Percentiles rank a stretch among this genome's conserved stretches.
These are phyloP conservation scores for Saturnispora dispora DNA, from an alignment of 805 yeast species.

Conservation along the genomic window DNA sequence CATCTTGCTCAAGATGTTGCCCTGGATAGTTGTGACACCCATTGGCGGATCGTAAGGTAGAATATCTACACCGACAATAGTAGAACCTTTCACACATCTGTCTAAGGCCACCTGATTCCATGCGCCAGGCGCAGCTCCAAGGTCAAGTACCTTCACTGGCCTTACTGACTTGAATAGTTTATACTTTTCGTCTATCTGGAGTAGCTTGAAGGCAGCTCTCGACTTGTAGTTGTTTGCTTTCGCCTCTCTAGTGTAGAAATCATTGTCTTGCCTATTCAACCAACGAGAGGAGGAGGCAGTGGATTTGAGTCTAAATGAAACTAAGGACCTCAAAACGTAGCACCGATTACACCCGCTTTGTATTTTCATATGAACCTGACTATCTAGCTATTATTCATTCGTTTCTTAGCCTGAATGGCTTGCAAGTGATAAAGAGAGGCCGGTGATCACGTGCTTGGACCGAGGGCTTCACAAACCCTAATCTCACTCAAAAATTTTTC, in stretches of 20 bases:
- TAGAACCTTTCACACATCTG: slow-evolving; percentile 39
- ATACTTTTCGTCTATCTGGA: slow-evolving; percentile 63
- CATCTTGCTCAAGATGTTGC: slow-evolving; percentile 62
- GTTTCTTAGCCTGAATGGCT: too few relatives aligned
- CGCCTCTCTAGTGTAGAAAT: slow-evolving; percentile 60
- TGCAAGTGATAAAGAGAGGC: neutral
- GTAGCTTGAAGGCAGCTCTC: slow-evolving; percentile 83
- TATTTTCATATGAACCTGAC: neutral
- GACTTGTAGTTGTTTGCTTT: slow-evolving; percentile 55
- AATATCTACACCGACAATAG: slow-evolving; percentile 74
- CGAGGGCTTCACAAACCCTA: slow-evolving; percentile 9
- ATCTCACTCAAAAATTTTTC: neutral
- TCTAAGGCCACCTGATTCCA: slow-evolving; percentile 82
- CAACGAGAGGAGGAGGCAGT: slow-evolving; percentile 58
- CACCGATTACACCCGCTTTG: neutral
- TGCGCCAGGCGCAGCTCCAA: slow-evolving; percentile 92
- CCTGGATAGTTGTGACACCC: slow-evolving; percentile 78
- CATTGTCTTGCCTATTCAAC: slow-evolving; percentile 63
- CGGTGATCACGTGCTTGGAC: slow-evolving; percentile 11
- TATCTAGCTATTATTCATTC: too few relatives aligned
- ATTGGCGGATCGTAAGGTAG: slow-evolving; percentile 69
- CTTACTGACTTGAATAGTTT: slow-evolving; percentile 34
- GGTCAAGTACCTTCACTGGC: slow-evolving; percentile 51
- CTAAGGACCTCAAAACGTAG: neutral
- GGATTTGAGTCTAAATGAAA: slow-evolving; percentile 4